These are phyloP conservation scores for Sesbania bispinosa DNA, from an alignment of 306 rosid species.

Conservation along the genomic window DNA sequence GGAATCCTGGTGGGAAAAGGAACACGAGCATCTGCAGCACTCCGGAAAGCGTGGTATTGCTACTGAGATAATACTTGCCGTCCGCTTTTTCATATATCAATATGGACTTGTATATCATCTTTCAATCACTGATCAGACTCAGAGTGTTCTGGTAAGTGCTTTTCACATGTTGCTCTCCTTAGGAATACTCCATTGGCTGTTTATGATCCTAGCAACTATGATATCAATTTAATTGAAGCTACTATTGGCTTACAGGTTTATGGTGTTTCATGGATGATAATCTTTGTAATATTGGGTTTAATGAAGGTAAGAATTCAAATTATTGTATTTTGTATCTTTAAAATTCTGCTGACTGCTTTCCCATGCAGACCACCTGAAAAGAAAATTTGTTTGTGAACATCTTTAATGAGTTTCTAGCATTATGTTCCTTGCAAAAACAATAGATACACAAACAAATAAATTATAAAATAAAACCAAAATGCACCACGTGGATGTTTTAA, in stretches of 20 bases:
- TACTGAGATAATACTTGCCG: constrained; percentile 73
- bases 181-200: background rate
- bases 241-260: constrained; percentile 61
- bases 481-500: background rate
- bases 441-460: background rate
- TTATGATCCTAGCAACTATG: background rate
- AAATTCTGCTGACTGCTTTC: background rate
- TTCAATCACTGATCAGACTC: constrained; percentile 41
- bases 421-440: background rate
- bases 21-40: constrained; percentile 70
- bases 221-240: constrained; percentile 26
- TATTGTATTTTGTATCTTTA: background rate
- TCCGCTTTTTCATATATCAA: constrained; percentile 85
- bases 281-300: constrained; percentile 56
- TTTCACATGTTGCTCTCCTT: background rate
- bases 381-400: background rate
- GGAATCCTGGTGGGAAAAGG: constrained; percentile 99
- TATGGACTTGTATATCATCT: constrained; percentile 93
- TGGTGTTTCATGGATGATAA: constrained; percentile 80
- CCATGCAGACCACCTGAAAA: background rate
- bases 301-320: constrained; percentile 64
- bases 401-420: background rate
- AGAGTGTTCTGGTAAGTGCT: constrained; percentile 61
- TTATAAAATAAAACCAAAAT: background rate
- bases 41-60: constrained; percentile 68